Evolutionary conservation across 2,329 filamentous ascomycete genomes (phyloP), one percentile per base, ranked within the genome.

Genomic region (Ophiostoma himal-ulmi): DNA sequence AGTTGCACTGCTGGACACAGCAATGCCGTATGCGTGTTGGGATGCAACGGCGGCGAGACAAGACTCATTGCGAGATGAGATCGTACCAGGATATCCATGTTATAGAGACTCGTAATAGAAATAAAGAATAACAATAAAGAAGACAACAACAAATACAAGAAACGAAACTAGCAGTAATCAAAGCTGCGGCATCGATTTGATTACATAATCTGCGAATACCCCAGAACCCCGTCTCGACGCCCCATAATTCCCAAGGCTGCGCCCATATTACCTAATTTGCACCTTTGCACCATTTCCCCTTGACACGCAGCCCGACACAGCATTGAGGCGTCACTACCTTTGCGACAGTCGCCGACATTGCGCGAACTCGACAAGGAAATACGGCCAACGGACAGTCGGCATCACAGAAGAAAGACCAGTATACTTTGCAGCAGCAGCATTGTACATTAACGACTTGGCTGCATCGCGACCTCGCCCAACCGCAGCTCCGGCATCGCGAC

Each of bases 241-340:
- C 52, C 52, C 52, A 57, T 26, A 57, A 57, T 57, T 57, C n/a
- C 22, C 52, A 57, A 57, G 52, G 52, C 52, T 57, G 52, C 52
- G 8, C 52, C 52, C 7, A 10, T 44, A 26, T 57, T 57, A 57
- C n/a, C n/a, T 26, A 57, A 57, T 20, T 48, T 20, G 44, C 41
- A 48, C 36, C 17, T 17, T 48, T 14, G 41, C 44, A 48, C 52
- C 30, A 57, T 57, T 14, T 54, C 52, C 52, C 52, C 52, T 57
- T 57, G 52, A 57, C 52, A 57, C 52, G 52, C 52, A 48, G 44
- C 44, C 44, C 44, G 20, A 48, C 20, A 22, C 52, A 48, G 20
- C 44, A 57, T 57, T 22, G 52, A 13, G 52, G 52, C 52, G 52
- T 57, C 52, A 57, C 52, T 57, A 5, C 14, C 17, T 48, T 48